Base-by-base conservation (phyloP, 805 yeast species). In the Nakazawaea ambrosiae region DNA sequence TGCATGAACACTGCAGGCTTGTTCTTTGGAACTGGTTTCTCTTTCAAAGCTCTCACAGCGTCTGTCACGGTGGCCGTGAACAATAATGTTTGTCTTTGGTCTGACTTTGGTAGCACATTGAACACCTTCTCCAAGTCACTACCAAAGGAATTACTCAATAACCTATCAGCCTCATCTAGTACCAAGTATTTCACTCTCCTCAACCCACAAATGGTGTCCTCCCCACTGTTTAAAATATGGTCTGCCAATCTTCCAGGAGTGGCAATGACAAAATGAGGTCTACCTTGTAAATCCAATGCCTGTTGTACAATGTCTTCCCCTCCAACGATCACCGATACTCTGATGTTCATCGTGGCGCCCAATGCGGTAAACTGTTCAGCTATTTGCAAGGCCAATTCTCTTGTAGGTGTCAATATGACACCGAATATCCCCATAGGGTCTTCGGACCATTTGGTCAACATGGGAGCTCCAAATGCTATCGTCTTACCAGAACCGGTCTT, bases 401-500 rank as follows among this genome's bases (percentile, higher is more conserved):
- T 69, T 0, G 90, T 81, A 4, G 98, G 98, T 0, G 98, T 92
- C 40, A 92, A 58, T 1, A 92, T 73, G 2, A 92, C 63, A 3
- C 97, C 98, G 58, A 69, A 92, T 27, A 92, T 83, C 1, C 97
- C 98, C 57, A 73, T 73, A 1, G 98, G 98, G 55, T 92, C 97
- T 47, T 81, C 83, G 0, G 97, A 84, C 96, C 97, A 92, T 52
- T 81, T 71, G 1, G 95, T 77, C 39, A 92, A 65, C 86, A 92
- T 90, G 2, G 98, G 98, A n/a, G 87, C 94, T 1, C 90, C 97
- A 69, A 92, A 92, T 1, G 97, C 96, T 17, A 92, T 78, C 2
- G 98, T 92, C 56, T 92, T 92, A 73, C 98, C 98, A 14, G 95
- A 81, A 60, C 98, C 98, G 0, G 98, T 92, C 57, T 84, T 84